Conservation (phyloP, 2,329 filamentous ascomycete genomes). For the Didymellaceae sp. region DNA sequence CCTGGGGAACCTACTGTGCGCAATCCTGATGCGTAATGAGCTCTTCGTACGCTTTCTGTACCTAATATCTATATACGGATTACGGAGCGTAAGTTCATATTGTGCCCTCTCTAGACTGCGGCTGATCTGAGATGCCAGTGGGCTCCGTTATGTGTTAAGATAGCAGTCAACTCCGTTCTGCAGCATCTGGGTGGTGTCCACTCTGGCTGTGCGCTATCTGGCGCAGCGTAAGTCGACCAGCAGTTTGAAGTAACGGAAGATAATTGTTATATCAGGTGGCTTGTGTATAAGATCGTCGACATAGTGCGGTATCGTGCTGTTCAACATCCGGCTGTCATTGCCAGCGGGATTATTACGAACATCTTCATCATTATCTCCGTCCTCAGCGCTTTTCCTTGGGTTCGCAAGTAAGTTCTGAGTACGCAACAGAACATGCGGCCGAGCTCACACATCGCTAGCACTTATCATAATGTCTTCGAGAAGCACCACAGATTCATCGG, state of each 20-base stretch:
- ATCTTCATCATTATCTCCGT: constrained; percentile 46
- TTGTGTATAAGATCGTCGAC: constrained; percentile 45
- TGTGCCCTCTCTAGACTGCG: background rate
- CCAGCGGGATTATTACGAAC: constrained; percentile 43
- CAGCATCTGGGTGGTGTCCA: constrained; percentile 46
- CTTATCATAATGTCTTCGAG: constrained; percentile 46
- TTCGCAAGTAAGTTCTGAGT: constrained; percentile 37
- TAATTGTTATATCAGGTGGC: too few relatives aligned
- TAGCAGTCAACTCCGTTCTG: constrained; percentile 40
- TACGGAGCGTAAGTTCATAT: constrained; percentile 18
- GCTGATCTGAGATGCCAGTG: constrained; percentile 30
- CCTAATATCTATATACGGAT: constrained; percentile 40
- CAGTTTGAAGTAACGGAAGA: constrained; percentile 19
- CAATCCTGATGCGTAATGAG: constrained; percentile 44
- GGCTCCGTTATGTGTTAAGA: constrained; percentile 40
- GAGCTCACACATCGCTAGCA: constrained; percentile 30
- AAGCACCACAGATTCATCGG: constrained; percentile 46
- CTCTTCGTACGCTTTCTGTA: constrained; percentile 44
- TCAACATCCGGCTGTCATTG: constrained; percentile 41
- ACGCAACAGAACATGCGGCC: background rate
- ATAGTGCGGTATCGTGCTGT: constrained; percentile 43
- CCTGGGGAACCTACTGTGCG: constrained; percentile 40
- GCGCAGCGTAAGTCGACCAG: constrained; percentile 34
- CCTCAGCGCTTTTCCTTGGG: constrained; percentile 45
- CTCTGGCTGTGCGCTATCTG: constrained; percentile 45